Evolutionary conservation across 176 grass and related monocot genomes (phyloP), one percentile per base, ranked within the genome.

Genomic region (Zea luxurians): DNA sequence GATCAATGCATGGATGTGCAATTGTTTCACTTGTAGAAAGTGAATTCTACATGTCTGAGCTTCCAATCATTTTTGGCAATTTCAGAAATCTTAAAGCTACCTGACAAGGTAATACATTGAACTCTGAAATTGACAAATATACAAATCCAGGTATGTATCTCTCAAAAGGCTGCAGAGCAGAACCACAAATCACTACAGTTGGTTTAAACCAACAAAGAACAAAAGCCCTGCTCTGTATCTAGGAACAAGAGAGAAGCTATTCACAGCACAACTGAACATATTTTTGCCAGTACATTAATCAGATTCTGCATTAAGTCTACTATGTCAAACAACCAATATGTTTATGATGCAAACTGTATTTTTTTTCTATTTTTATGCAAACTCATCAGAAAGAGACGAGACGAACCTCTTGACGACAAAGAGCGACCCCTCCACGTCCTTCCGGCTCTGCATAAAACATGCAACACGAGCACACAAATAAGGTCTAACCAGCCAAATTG

Each of bases 371-470:
- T 36, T 50, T 37, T 50, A 36, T 48, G 45, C 20, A 49, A 65
- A 27, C 1, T 1, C 68, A 70, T 27, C 5, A 5, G 10, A 1
- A 62, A 3, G 8, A 8, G 10, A 7, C 9, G 54, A 7, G 2
- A 85, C 38, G 5, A 12, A 90, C 91, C 91, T 90, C 88, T 90
- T 90, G n/a, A 93, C 81, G 34, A 93, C 84, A 37, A 93, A 93
- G 4, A 93, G 77, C 6, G 91, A 93, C 46, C 91, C 91, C 42
- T 93, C 91, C n/a, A 93, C 87, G 12, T 93, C 87, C 85, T 93
- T 93, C 12, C 91, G 87, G 84, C 83, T 90, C 87, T 92, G 48
- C 71, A 62, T 10, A 60, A 7, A 37, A 7, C 18, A 73, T 0
- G 1, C 10, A 52, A 13, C 42, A 58, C 7, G 10, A 10, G 13